Evolutionary conservation across 1,284 basidiomycete genomes (phyloP).

Genomic region (Cryptococcus hybrid): DNA sequence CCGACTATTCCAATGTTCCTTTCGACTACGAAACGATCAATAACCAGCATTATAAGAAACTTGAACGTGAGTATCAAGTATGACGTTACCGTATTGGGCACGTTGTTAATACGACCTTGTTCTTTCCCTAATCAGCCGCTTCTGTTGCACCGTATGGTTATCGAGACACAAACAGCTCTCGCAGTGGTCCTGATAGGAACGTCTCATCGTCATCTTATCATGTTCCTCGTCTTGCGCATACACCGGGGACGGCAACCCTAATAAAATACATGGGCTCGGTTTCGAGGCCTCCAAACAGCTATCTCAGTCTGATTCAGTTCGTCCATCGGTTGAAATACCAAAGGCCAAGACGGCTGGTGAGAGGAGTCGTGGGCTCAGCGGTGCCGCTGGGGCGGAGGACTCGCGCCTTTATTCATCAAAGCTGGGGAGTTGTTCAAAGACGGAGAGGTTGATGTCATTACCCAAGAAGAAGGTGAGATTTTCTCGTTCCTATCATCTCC

Average conservation of each 20-base stretch:
- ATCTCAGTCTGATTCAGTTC: neutral
- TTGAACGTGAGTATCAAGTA: slow-evolving; percentile 31
- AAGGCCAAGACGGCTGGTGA: neutral
- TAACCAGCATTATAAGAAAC: slow-evolving; percentile 36
- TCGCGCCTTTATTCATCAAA: slow-evolving; percentile 48
- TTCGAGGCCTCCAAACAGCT: slow-evolving; percentile 18
- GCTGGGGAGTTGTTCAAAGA: slow-evolving; percentile 49
- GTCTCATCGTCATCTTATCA: neutral
- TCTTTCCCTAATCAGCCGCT: too few species aligned
- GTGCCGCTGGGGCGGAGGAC: slow-evolving; percentile 33
- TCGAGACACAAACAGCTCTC: too few species aligned
- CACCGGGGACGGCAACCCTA: slow-evolving; percentile 17
- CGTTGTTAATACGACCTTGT: too few species aligned
- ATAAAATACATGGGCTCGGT: slow-evolving; percentile 28
- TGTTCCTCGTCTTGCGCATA: slow-evolving; percentile 13
- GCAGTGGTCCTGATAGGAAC: too few species aligned
- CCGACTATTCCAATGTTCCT: slow-evolving; percentile 41
- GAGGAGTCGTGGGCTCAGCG: slow-evolving; percentile 5
- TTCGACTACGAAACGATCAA: slow-evolving; percentile 43
- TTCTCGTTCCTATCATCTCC: neutral
- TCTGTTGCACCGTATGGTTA: too few species aligned
- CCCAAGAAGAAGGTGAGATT: slow-evolving; percentile 29
- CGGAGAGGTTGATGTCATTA: slow-evolving; percentile 42
- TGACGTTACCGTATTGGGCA: slow-evolving; percentile 19
- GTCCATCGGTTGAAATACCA: neutral